A percentile compares a stretch with the other conserved stretches of the same genome.
These are phyloP conservation scores for Pleurotus tuber-regium DNA, from an alignment of 768 basidiomycete genomes.

Conservation along the genomic window DNA sequence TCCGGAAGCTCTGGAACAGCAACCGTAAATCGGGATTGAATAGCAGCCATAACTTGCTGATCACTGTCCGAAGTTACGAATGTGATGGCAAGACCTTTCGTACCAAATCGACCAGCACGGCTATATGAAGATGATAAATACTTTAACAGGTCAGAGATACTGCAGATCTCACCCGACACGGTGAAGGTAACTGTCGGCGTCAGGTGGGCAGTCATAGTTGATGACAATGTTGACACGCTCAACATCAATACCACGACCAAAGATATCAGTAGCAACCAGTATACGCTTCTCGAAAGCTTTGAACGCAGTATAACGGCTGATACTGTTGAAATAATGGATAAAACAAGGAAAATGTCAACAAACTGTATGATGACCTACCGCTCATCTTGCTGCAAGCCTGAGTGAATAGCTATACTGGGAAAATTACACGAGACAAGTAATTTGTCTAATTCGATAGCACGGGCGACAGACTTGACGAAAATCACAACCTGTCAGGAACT, in stretches of 20 bases:
- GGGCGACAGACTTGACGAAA: slow-evolving; percentile 97
- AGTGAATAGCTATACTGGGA: slow-evolving; percentile 97
- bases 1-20: slow-evolving; percentile 94
- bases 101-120: slow-evolving; percentile 98
- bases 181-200: slow-evolving; percentile 98
- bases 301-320: slow-evolving; percentile 94
- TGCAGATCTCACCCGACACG: slow-evolving; percentile 76
- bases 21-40: slow-evolving; percentile 96
- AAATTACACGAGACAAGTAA: slow-evolving; percentile 96
- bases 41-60: slow-evolving; percentile 89
- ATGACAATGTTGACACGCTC: slow-evolving; percentile 99
- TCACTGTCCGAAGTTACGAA: slow-evolving; percentile 93
- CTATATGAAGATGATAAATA: slow-evolving; percentile 32
- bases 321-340: slow-evolving; percentile 43
- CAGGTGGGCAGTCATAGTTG: slow-evolving; percentile 97
- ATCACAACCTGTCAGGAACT: slow-evolving; percentile 81
- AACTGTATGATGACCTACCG: slow-evolving; percentile 54
- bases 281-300: slow-evolving; percentile 99
- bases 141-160: background rate
- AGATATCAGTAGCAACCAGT: slow-evolving; percentile 97
- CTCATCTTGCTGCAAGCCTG: slow-evolving; percentile 91
- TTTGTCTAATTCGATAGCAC: slow-evolving; percentile 96
- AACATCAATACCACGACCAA: slow-evolving; percentile 98
- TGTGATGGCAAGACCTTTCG: slow-evolving; percentile 97
- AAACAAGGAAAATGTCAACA: slow-evolving; percentile 6